phyloP scores from a whole-genome alignment of 805 yeast genomes.

The Lachancea quebecensis region DNA sequence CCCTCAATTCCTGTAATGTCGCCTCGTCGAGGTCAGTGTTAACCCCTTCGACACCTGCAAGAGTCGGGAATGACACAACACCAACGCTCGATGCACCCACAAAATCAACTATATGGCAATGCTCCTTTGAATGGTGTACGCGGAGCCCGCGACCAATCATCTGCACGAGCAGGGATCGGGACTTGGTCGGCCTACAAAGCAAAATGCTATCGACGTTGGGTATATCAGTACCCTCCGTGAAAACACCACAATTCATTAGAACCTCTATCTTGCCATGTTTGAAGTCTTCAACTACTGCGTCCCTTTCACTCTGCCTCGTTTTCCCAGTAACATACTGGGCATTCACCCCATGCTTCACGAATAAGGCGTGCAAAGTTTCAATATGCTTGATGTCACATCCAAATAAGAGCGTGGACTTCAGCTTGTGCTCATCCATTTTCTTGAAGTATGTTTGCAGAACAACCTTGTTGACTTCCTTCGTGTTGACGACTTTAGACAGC shows the following conservation, averaged over 20 bases:
- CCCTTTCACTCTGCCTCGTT: conserved; percentile 49
- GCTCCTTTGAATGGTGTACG: conserved; percentile 48
- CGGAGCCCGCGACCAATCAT: conserved; percentile 91
- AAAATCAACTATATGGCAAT: conserved; percentile 73
- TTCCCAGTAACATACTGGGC: conserved; percentile 68
- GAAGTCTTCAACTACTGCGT: conserved; percentile 48
- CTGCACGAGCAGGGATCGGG: conserved; percentile 64
- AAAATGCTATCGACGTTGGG: conserved; percentile 81
- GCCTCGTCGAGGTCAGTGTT: conserved; percentile 23
- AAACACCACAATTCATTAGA: conserved; percentile 78
- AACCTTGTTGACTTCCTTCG: conserved; percentile 45
- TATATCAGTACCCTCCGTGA: conserved; percentile 93
- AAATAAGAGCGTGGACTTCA: conserved; percentile 63
- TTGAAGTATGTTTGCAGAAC: conserved; percentile 49
- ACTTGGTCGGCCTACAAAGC: conserved; percentile 73
- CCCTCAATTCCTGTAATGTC: conserved; percentile 30
- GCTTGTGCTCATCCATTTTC: conserved; percentile 32
- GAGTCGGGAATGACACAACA: conserved; percentile 48
- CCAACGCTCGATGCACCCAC: conserved; percentile 56
- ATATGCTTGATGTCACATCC: conserved; percentile 73
- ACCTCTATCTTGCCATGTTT: conserved; percentile 58
- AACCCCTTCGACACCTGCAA: conserved; percentile 33
- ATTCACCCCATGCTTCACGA: conserved; percentile 53
- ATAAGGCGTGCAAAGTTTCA: conserved; percentile 41
- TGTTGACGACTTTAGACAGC: conserved; percentile 51